Percentiles rank a stretch among this genome's conserved stretches.
Evolutionary conservation across 148 eudicot genomes (phyloP).

Genomic region (Vaccinium corymbosum): DNA sequence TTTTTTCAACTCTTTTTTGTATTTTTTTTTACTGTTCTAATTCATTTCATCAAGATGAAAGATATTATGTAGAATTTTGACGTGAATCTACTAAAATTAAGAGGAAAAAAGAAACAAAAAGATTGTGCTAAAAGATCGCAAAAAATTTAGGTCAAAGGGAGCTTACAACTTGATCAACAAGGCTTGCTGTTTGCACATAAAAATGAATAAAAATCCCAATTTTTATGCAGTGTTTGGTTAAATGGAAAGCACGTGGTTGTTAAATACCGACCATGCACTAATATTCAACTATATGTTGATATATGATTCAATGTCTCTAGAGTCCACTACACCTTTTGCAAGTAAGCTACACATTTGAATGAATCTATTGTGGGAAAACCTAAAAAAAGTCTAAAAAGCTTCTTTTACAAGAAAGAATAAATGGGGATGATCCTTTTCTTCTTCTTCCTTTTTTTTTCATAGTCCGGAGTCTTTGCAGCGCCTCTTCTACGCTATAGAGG

Average conservation of each 20-base stretch:
- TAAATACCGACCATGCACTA: neutral
- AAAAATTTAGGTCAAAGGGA: too few relatives aligned
- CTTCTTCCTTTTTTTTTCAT: neutral
- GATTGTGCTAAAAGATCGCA: too few relatives aligned
- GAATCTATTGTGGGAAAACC: neutral
- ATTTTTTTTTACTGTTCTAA: too few relatives aligned
- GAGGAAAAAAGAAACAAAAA: too few relatives aligned
- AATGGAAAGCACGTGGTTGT: neutral
- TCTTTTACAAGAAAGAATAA: neutral
- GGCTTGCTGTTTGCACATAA: neutral
- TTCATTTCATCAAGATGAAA: too few relatives aligned
- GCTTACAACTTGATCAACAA: neutral
- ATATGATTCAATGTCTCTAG: neutral
- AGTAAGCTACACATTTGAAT: neutral
- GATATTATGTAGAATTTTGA: too few relatives aligned
- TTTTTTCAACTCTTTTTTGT: too few relatives aligned
- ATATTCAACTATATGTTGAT: neutral
- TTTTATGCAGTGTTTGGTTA: neutral
- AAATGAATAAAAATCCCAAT: neutral
- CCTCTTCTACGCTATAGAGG: too few relatives aligned
- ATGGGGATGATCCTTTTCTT: neutral
- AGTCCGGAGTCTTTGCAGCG: too few relatives aligned
- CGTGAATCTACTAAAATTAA: too few relatives aligned
- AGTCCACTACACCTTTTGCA: neutral
- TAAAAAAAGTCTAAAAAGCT: neutral